These are phyloP conservation scores for Immersiella caudata DNA, from an alignment of 495 filamentous ascomycete genomes.

Conservation along the genomic window DNA sequence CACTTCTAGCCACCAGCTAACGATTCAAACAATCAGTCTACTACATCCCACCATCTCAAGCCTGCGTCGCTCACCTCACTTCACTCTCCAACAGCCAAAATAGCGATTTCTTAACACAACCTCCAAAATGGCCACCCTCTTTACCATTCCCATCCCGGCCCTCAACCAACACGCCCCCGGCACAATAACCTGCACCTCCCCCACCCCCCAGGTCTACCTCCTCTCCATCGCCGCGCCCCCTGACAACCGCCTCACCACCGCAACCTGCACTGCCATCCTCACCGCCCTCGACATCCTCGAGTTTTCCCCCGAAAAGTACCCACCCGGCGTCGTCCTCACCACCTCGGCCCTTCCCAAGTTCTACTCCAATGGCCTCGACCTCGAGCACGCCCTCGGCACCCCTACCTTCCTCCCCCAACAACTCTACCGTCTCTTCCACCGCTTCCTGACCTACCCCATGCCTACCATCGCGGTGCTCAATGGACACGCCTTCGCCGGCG, in stretches of 20 bases:
- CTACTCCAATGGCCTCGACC: slow-evolving; percentile 79
- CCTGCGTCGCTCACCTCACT: neutral
- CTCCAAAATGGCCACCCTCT: slow-evolving; percentile 34
- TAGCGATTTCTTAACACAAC: neutral
- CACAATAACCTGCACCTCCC: slow-evolving; percentile 59
- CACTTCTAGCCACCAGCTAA: neutral
- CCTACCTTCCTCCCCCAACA: slow-evolving; percentile 57
- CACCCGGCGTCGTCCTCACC: slow-evolving; percentile 72
- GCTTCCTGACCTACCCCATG: slow-evolving; percentile 74
- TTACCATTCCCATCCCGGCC: slow-evolving; percentile 46
- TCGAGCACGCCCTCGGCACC: slow-evolving; percentile 55
- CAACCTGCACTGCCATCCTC: slow-evolving; percentile 65
- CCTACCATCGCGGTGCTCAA: slow-evolving; percentile 77
- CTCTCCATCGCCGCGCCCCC: slow-evolving; percentile 70
- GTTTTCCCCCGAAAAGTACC: slow-evolving; percentile 61
- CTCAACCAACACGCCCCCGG: slow-evolving; percentile 46
- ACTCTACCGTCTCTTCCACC: slow-evolving; percentile 61
- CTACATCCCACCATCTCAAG: neutral
- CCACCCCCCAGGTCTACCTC: slow-evolving; percentile 64
- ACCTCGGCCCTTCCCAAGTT: slow-evolving; percentile 76
- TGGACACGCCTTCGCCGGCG: slow-evolving; percentile 81
- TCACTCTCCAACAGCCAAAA: neutral
- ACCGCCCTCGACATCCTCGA: slow-evolving; percentile 75
- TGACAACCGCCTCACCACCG: slow-evolving; percentile 74
- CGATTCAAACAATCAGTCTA: neutral